Base-by-base conservation (phyloP, 2,329 filamentous ascomycete genomes). In the Cryphonectria japonica region DNA sequence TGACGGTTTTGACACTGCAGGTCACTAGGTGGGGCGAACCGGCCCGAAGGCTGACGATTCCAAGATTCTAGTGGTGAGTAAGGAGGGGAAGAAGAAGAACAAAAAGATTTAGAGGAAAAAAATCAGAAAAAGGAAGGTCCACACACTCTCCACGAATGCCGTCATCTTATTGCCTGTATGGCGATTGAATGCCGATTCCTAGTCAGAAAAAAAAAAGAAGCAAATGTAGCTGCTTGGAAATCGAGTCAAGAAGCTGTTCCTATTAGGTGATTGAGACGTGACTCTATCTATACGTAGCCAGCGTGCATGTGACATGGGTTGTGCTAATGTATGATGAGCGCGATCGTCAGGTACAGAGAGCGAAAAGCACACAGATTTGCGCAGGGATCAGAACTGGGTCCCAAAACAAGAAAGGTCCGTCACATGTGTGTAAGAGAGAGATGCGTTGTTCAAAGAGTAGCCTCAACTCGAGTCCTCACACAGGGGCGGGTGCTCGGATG, bases 321-420 rank as follows among this genome's bases (percentile, higher is more conserved):
- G 34, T 39, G 59, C 59, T 41, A 11, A 19, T 39, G 63, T 19
- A 46, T 52, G 43, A 54, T 54, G 16, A 9, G 43, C 43, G 46
- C 63, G 46, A 54, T 54, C 43, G 26, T 34, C 63, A 66, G 63
- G 63, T 37, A 66, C 63, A 39, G 11, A 34, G n/a, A 22, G 46
- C 22, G 22, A 22, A 50, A 39, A 37, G 13, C 22, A n/a, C 34
- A 46, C 37, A n/a, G 61, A 63, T 39, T 29, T 26, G 13, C 37
- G 32, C 59, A 61, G 59, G 59, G 34, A 34, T 61, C 54, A 59
- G 26, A 14, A 57, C 1, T 60, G 57, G 57, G 57, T 29, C 57
- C 46, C 46, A 8, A 50, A 19, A 9, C 14, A 16, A 19, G 13
- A 37, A 60, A 37, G 32, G 57, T 1, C 9, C 32, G 57, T 37